These are phyloP conservation scores for Sphagnum contortum DNA, from an alignment of 225 moss, liverwort and hornwort genomes.

Conservation along the genomic window DNA sequence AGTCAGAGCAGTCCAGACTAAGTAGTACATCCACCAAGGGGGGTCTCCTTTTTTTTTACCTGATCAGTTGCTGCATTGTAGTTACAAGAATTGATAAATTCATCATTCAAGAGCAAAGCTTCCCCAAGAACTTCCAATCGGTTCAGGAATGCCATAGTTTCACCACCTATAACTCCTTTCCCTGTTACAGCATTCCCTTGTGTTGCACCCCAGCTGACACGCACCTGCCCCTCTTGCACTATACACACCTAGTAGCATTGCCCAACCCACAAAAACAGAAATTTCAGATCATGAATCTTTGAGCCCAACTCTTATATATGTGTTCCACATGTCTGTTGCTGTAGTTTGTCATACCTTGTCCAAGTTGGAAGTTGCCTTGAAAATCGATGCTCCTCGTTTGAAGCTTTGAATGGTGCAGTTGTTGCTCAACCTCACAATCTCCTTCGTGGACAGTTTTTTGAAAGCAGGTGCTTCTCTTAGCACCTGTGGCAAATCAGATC, in stretches of 20 bases:
- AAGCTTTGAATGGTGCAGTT: constrained; percentile 52
- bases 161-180: constrained; percentile 53
- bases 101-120: constrained; percentile 79
- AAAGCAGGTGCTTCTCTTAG: constrained; percentile 65
- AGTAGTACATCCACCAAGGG: no score
- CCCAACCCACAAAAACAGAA: constrained; percentile 2
- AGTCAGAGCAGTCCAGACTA: no score
- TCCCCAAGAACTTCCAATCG: constrained; percentile 91
- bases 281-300: no score
- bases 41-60: constrained; percentile 22
- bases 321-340: no score
- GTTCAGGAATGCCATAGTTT: constrained; percentile 74
- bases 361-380: constrained; percentile 48
- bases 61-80: constrained; percentile 91
- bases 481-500: constrained; percentile 25
- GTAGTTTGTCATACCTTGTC: constrained; percentile 43
- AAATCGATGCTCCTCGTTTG: constrained; percentile 65
- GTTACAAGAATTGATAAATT: constrained; percentile 67
- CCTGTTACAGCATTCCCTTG: constrained; percentile 51
- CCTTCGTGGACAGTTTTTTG: constrained; percentile 66
- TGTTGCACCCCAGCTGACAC: constrained; percentile 75
- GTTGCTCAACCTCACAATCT: constrained; percentile 61
- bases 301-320: no score
- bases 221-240: constrained; percentile 89
- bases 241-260: constrained; percentile 44